Evolutionary conservation across 228 moss, liverwort and hornwort species (phyloP).

Genomic region (Sphagnum magellanicum): DNA sequence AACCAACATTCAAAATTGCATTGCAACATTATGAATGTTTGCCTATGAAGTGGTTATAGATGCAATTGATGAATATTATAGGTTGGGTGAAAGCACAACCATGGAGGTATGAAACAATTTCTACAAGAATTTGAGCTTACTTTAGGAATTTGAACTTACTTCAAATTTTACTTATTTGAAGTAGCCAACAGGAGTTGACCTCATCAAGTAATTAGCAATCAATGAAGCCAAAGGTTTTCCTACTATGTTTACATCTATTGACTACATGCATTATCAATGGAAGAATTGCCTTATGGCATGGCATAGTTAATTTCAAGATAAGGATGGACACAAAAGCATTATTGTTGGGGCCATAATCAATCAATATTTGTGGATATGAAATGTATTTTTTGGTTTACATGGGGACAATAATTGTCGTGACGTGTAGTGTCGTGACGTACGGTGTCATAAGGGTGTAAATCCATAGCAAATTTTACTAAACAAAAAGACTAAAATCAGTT

Average conservation of each 20-base stretch:
- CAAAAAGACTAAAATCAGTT: too few species aligned
- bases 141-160: background rate
- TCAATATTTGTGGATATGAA: slow-evolving; percentile 7
- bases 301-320: background rate
- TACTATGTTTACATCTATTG: slow-evolving; percentile 3
- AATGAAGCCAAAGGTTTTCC: background rate
- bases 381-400: slow-evolving; percentile 2
- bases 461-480: too few species aligned
- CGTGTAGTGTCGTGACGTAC: too few species aligned
- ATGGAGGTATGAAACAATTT: background rate
- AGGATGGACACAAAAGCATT: background rate
- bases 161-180: background rate
- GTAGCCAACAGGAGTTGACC: background rate
- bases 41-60: background rate
- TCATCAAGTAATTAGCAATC: background rate
- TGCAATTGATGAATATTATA: slow-evolving; percentile 3
- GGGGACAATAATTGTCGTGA: too few species aligned
- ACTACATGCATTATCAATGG: slow-evolving; percentile 9
- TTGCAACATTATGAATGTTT: background rate
- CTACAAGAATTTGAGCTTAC: background rate
- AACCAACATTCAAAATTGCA: background rate
- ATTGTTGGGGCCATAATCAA: slow-evolving; percentile 2
- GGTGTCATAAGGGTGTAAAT: too few species aligned
- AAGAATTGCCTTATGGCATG: background rate
- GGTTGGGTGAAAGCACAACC: slow-evolving; percentile 2